These are phyloP conservation scores for Pseudomassariella vexata DNA, from an alignment of 2,329 filamentous ascomycete species.

Conservation along the genomic window DNA sequence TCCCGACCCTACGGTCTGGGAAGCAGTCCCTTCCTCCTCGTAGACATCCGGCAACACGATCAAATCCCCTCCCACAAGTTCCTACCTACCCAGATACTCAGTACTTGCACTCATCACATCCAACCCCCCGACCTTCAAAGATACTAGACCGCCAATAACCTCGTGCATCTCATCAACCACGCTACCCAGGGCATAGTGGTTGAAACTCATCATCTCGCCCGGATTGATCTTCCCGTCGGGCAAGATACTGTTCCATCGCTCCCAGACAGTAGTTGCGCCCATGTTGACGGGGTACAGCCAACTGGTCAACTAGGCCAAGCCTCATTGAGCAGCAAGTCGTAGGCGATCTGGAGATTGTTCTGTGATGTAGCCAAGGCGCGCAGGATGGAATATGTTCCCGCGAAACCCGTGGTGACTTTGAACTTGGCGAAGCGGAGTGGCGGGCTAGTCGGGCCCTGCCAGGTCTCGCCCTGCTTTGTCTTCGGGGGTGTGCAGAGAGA, in stretches of 20 bases:
- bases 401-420: constrained; percentile 16
- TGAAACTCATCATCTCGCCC: constrained; percentile 30
- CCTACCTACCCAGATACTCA: constrained; percentile 3
- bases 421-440: constrained; percentile 7
- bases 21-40: background rate
- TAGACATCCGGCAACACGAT: constrained; percentile 1
- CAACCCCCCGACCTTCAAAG: constrained; percentile 17
- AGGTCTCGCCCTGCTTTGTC: background rate
- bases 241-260: constrained; percentile 31
- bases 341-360: constrained; percentile 10
- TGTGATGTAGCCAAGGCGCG: constrained; percentile 3
- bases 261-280: constrained; percentile 31
- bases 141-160: constrained; percentile 21
- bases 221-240: constrained; percentile 26
- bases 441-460: constrained; percentile 7
- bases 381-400: constrained; percentile 15
- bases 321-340: constrained; percentile 28
- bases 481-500: constrained; percentile 6
- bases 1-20: background rate
- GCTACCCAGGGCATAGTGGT: constrained; percentile 31
- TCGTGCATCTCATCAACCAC: constrained; percentile 30
- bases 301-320: constrained; percentile 27
- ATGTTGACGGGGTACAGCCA: constrained; percentile 31
- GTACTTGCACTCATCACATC: constrained; percentile 1
- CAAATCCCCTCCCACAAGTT: background rate